Base-by-base conservation (phyloP, 148 eudicot genomes). In the Linanthus parryae region DNA sequence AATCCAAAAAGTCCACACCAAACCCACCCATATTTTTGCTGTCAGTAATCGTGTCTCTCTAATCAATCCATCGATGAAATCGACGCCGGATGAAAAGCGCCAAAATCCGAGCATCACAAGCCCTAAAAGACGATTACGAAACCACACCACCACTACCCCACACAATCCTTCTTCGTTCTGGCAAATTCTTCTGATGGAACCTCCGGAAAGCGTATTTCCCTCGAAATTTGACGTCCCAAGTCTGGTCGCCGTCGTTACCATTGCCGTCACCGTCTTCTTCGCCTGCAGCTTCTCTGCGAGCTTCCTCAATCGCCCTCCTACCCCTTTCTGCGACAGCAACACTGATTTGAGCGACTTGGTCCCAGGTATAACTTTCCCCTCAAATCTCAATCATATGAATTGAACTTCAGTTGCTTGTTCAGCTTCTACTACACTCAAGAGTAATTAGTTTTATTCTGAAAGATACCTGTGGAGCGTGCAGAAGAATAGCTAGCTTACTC, bases 241-340 rank as follows among this genome's bases (percentile, higher is more conserved):
- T 47, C 85, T 91, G 53, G 2, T 79, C 20, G 65, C 67, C 31
- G 87, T 86, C 29, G 56, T 91, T 20, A 20, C 59, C 36, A 55
- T 81, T 42, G 95, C 97, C 39, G 52, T 73, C 20, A 24, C 56
- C 11, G 92, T 85, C 29, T 85, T 82, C 22, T 15, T 62, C 1
- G 45, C 52, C 47, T 83, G 82, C 68, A 64, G 65, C 45, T 74
- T 42, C 43, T 18, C 71, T 0, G 59, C 55, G 38, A 19, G 47
- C 39, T 19, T 54, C 19, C 53, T 73, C 52, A 58, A 58, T 41
- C 79, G 67, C 54, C 66, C 51, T 9, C 49, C 59, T 5, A 59
- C 54, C 12, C 94, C 89, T 1, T 86, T 91, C 38, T 91, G 97
- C 40, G 84, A 84, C 52, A 60, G 64, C 50, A 47, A 65, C 35